A percentile compares a stretch with the other conserved stretches of the same genome.
Conservation (phyloP, 164 flowering plant species). For the Amborella trichopoda region DNA sequence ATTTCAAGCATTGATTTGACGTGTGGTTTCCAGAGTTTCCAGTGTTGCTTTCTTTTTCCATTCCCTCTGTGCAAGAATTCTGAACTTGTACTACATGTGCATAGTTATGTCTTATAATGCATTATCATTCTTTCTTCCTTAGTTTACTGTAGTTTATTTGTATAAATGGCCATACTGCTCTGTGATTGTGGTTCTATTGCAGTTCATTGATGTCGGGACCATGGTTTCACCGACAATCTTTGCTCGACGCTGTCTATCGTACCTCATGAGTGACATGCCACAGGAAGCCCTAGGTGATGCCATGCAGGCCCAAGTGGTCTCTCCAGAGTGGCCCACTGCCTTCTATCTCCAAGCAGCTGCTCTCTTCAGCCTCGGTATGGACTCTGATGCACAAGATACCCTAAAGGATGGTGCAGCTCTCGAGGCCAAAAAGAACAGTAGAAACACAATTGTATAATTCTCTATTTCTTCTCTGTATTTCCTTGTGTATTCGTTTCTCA, state of each 20-base stretch:
- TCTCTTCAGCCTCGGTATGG: constrained; percentile 81
- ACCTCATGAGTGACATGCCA: constrained; percentile 65
- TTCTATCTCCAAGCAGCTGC: constrained; percentile 76
- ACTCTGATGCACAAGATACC: constrained; percentile 63
- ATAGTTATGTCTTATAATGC: neutral
- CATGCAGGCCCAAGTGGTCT: constrained; percentile 73
- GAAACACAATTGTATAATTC: constrained; percentile 40
- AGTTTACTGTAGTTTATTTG: neutral
- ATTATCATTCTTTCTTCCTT: neutral
- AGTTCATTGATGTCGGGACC: constrained; percentile 85
- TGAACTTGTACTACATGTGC: neutral
- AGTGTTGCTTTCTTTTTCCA: too few species aligned
- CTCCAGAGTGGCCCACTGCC: constrained; percentile 86
- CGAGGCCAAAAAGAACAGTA: constrained; percentile 53
- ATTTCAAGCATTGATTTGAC: too few species aligned
- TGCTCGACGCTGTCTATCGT: constrained; percentile 73
- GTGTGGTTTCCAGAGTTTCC: too few species aligned
- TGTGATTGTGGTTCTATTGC: constrained; percentile 4
- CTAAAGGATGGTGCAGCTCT: constrained; percentile 63
- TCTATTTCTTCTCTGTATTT: constrained; percentile 6
- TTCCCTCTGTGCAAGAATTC: too few species aligned
- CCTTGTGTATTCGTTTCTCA: constrained; percentile 8
- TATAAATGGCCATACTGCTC: too few species aligned
- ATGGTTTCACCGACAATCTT: constrained; percentile 83
- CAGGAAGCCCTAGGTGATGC: constrained; percentile 88